phyloP scores from a whole-genome alignment of 2,329 filamentous ascomycete genomes.

The Ceratocystis ficicola region DNA sequence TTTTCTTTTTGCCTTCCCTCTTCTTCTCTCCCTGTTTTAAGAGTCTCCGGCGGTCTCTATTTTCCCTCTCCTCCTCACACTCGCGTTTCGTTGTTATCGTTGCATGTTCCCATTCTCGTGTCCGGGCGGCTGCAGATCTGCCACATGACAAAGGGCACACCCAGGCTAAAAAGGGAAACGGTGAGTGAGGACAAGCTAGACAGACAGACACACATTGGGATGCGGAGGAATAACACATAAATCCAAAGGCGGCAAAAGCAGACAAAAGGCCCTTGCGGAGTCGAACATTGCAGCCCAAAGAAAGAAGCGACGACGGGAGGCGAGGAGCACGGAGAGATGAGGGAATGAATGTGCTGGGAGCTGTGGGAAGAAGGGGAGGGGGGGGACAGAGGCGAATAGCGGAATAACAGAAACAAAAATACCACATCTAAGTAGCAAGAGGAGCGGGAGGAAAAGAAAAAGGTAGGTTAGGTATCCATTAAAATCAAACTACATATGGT shows the following conservation, averaged over 20 bases:
- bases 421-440: not conserved
- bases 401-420: too few relatives aligned
- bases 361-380: not conserved
- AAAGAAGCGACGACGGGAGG: conserved; percentile 7
- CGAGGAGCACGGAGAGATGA: not conserved
- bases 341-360: too few relatives aligned
- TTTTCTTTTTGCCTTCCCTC: not conserved
- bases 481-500: conserved; percentile 10
- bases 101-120: conserved; percentile 7
- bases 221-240: conserved; percentile 10
- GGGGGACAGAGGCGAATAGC: not conserved
- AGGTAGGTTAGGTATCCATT: conserved; percentile 1
- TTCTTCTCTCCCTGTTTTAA: not conserved
- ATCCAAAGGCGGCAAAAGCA: conserved; percentile 12
- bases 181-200: not conserved
- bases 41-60: not conserved
- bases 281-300: conserved; percentile 12
- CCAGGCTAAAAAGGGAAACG: not conserved
- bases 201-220: not conserved
- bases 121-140: conserved; percentile 10
- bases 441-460: not conserved
- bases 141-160: not conserved
- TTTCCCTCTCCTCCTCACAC: not conserved
- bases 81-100: not conserved
- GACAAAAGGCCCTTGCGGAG: conserved; percentile 3